Evolutionary conservation across 345 rosid genomes (phyloP).

Genomic region (Murraya koenigii): DNA sequence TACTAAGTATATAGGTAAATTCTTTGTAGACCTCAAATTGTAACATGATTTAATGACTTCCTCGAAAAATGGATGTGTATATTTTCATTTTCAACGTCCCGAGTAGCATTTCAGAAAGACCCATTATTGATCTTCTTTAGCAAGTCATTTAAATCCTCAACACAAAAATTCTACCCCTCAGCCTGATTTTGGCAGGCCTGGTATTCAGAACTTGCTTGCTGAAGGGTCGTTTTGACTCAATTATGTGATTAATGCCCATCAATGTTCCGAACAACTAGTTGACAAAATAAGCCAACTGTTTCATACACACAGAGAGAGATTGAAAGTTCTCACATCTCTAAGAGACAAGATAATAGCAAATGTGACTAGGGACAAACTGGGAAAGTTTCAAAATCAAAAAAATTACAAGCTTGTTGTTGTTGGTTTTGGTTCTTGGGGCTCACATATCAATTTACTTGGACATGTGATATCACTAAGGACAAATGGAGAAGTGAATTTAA

Average conservation of each 20-base stretch:
- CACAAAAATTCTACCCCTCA: background rate
- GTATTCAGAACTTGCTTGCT: conserved; percentile 12
- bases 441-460: conserved; percentile 13
- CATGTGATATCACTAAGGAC: conserved; percentile 37
- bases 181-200: background rate
- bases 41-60: no score
- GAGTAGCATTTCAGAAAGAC: background rate
- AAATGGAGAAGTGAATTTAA: conserved; percentile 27
- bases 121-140: no score
- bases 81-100: background rate
- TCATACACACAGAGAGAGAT: background rate
- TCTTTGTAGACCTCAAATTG: no score
- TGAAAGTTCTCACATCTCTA: conserved; percentile 17
- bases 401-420: background rate
- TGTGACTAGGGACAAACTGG: conserved; percentile 19
- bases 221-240: conserved; percentile 1
- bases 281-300: conserved; percentile 5
- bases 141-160: background rate
- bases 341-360: conserved; percentile 18
- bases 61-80: no score
- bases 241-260: background rate
- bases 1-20: no score
- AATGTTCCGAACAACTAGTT: background rate
- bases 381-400: conserved; percentile 12
- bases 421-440: conserved; percentile 6